Conservation (phyloP, 2,329 filamentous ascomycete species). For the Aspergillus spinulosporus region DNA sequence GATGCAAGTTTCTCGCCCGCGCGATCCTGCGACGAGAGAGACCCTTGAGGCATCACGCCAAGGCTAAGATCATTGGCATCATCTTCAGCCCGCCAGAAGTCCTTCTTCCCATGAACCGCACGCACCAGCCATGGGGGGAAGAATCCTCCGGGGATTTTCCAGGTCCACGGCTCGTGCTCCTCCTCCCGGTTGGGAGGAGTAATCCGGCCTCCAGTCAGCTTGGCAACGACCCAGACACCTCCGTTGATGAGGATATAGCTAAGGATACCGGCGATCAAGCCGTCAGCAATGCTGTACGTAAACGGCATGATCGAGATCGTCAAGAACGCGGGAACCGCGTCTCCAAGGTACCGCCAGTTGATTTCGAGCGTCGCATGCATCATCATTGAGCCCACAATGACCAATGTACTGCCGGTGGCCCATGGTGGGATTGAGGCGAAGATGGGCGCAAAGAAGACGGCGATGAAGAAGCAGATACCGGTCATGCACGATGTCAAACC, state of each 20-base stretch:
- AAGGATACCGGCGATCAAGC: slow-evolving; percentile 76
- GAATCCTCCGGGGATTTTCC: slow-evolving; percentile 71
- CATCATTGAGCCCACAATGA: slow-evolving; percentile 89
- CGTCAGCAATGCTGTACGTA: slow-evolving; percentile 84
- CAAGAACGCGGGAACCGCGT: slow-evolving; percentile 80
- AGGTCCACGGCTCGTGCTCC: slow-evolving; percentile 78
- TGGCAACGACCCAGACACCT: slow-evolving; percentile 67
- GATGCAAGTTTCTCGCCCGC: slow-evolving; percentile 11
- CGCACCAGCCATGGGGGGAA: slow-evolving; percentile 72
- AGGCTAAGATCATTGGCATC: slow-evolving; percentile 20
- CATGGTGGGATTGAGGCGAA: slow-evolving; percentile 87
- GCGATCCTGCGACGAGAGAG: slow-evolving; percentile 22
- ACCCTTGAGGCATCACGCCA: slow-evolving; percentile 17
- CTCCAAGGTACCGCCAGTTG: slow-evolving; percentile 85
- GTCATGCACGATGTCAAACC: slow-evolving; percentile 79
- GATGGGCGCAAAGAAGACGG: slow-evolving; percentile 86
- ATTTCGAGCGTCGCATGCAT: slow-evolving; percentile 74
- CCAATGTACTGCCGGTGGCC: slow-evolving; percentile 84
- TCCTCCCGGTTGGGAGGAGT: slow-evolving; percentile 69
- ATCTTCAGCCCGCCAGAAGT: slow-evolving; percentile 63
- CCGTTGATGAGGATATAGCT: slow-evolving; percentile 76
- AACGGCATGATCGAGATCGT: slow-evolving; percentile 86
- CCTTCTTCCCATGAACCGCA: slow-evolving; percentile 64
- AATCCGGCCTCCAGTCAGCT: slow-evolving; percentile 66
- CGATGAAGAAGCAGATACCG: slow-evolving; percentile 81